Evolutionary conservation across 2,329 filamentous ascomycete species (phyloP).

Genomic region (Alternaria ethzedia): DNA sequence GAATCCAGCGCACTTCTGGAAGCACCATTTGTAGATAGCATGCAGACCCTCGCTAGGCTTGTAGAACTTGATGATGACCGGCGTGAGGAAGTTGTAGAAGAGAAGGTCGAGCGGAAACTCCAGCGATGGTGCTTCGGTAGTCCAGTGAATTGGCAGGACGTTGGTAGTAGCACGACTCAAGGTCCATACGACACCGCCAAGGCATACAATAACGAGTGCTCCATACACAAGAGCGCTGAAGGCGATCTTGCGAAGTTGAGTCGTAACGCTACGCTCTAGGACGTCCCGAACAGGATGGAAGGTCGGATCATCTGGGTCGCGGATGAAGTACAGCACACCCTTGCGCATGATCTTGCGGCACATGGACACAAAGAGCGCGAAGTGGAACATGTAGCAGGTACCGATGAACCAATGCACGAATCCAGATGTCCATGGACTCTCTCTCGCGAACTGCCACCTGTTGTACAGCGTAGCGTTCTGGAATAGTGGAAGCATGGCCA

Average conservation of each 20-base stretch:
- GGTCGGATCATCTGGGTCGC: slow-evolving; percentile 96
- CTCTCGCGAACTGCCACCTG: slow-evolving; percentile 76
- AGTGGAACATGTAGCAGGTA: slow-evolving; percentile 99
- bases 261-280: slow-evolving; percentile 87
- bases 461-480: slow-evolving; percentile 78
- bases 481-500: slow-evolving; percentile 88
- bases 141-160: slow-evolving; percentile 91
- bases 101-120: slow-evolving; percentile 94
- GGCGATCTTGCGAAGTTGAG: slow-evolving; percentile 92
- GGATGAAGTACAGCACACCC: slow-evolving; percentile 96
- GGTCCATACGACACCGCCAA: slow-evolving; percentile 96
- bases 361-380: slow-evolving; percentile 98
- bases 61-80: slow-evolving; percentile 81
- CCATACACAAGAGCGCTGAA: slow-evolving; percentile 97
- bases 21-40: slow-evolving; percentile 94
- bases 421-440: slow-evolving; percentile 84
- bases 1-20: slow-evolving; percentile 79
- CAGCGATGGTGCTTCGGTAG: slow-evolving; percentile 86
- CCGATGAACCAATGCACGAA: slow-evolving; percentile 99
- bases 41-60: slow-evolving; percentile 85
- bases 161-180: slow-evolving; percentile 70
- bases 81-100: slow-evolving; percentile 97
- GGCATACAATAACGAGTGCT: slow-evolving; percentile 86
- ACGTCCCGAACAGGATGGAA: slow-evolving; percentile 98
- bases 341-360: slow-evolving; percentile 96